Conservation (phyloP, 1,139 yeast species). For the Blastobotrys serpentis region DNA sequence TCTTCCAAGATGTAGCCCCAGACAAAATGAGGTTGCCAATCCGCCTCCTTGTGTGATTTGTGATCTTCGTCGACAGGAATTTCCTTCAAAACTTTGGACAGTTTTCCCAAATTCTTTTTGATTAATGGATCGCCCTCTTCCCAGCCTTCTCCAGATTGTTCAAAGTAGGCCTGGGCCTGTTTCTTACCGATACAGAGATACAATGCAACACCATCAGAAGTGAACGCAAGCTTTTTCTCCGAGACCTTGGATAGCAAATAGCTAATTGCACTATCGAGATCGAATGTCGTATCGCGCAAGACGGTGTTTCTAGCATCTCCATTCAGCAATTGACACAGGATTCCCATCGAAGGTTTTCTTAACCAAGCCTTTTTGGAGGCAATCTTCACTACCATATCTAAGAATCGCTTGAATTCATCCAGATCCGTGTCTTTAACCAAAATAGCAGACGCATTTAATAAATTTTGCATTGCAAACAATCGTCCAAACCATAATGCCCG, state of each 20-base stretch:
- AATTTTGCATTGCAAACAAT: conserved; percentile 77
- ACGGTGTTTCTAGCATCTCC: conserved; percentile 32
- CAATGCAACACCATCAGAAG: conserved; percentile 80
- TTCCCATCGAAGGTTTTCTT: conserved; percentile 74
- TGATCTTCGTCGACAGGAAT: conserved; percentile 44
- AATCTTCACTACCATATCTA: conserved; percentile 54
- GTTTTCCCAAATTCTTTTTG: conserved; percentile 58
- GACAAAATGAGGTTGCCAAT: conserved; percentile 83
- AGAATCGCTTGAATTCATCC: conserved; percentile 41
- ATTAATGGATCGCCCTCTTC: conserved; percentile 69
- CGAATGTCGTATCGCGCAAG: conserved; percentile 20
- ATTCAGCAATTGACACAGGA: conserved; percentile 57
- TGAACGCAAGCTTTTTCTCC: conserved; percentile 54
- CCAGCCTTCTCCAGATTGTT: conserved; percentile 50
- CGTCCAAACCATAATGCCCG: conserved; percentile 79
- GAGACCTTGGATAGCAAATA: conserved; percentile 47
- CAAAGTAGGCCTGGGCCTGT: conserved; percentile 26
- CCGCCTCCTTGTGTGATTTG: conserved; percentile 27
- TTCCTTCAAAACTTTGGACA: conserved; percentile 69
- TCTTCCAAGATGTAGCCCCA: conserved; percentile 66
- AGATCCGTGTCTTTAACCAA: conserved; percentile 32
- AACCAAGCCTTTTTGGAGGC: conserved; percentile 77
- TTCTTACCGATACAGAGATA: conserved; percentile 50
- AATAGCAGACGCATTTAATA: conserved; percentile 59
- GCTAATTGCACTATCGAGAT: conserved; percentile 36